Percentiles rank a stretch among this genome's conserved stretches.
These are phyloP conservation scores for Collybia sp. DNA, from an alignment of 768 basidiomycete genomes.

Conservation along the genomic window DNA sequence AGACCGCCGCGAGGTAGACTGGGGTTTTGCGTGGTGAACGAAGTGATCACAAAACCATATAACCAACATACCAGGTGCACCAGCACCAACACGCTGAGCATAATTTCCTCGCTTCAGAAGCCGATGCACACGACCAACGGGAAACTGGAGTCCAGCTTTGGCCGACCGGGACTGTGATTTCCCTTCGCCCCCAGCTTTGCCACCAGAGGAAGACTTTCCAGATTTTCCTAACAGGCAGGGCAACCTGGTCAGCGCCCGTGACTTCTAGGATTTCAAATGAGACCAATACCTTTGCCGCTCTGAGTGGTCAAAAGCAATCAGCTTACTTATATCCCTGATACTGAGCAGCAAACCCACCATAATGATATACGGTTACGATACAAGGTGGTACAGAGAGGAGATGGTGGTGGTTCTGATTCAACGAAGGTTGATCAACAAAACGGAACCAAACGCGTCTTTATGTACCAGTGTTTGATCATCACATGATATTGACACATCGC, in stretches of 20 bases:
- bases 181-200: constrained; percentile 50
- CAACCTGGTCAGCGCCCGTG: constrained; percentile 4
- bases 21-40: neutral
- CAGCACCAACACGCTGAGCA: constrained; percentile 82
- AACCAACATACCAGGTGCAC: constrained; percentile 64
- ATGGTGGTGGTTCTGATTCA: constrained; percentile 31
- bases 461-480: constrained; percentile 24
- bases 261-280: neutral
- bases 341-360: constrained; percentile 16
- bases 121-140: constrained; percentile 92
- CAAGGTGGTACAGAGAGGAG: constrained; percentile 15
- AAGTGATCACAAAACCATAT: neutral
- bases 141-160: constrained; percentile 79
- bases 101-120: constrained; percentile 84
- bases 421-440: constrained; percentile 29
- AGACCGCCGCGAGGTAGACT: constrained; percentile 91
- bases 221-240: constrained; percentile 31
- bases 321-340: no score
- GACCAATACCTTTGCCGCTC: constrained; percentile 33
- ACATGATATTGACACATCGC: constrained; percentile 25
- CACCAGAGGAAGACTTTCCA: constrained; percentile 69
- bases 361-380: constrained; percentile 9
- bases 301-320: constrained; percentile 4
- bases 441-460: constrained; percentile 34
- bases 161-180: constrained; percentile 70